Evolutionary conservation across 129 eudicot species (phyloP).

Genomic region (Lonicera japonica): DNA sequence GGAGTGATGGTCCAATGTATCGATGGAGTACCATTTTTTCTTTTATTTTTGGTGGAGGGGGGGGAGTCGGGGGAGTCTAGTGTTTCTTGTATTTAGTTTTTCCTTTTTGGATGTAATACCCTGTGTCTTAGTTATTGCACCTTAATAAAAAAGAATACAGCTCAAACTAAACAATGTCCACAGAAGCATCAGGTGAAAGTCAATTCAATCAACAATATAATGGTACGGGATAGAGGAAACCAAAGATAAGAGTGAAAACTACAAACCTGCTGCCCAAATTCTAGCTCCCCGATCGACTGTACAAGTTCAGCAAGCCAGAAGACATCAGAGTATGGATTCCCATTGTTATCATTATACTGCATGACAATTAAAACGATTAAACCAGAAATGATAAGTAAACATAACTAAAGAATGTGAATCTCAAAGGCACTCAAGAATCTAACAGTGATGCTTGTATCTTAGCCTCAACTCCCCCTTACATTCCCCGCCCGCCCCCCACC

Average conservation of each 20-base stretch:
- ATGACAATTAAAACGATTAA: slow-evolving; percentile 9
- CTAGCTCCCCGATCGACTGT: slow-evolving; percentile 90
- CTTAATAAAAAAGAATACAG: neutral
- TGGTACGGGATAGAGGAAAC: neutral
- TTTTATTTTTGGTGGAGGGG: too few relatives aligned
- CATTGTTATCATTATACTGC: slow-evolving; percentile 91
- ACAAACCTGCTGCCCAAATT: slow-evolving; percentile 83
- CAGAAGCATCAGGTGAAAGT: neutral
- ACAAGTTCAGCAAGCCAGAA: slow-evolving; percentile 93
- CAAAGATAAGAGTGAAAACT: neutral
- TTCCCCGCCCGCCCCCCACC: too few relatives aligned
- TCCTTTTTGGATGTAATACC: too few relatives aligned
- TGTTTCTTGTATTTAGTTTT: too few relatives aligned
- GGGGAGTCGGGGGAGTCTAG: too few relatives aligned
- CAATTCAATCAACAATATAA: slow-evolving; percentile 1
- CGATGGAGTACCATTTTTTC: too few relatives aligned
- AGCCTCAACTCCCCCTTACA: too few relatives aligned
- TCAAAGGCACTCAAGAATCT: neutral
- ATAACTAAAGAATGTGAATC: neutral
- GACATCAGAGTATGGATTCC: slow-evolving; percentile 86
- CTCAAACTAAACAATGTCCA: neutral
- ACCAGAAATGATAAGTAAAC: neutral
- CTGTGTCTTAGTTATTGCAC: too few relatives aligned
- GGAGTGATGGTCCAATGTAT: too few relatives aligned
- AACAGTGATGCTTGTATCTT: neutral